These are phyloP conservation scores for Botrytis porri DNA, from an alignment of 2,329 filamentous ascomycete species.

Conservation along the genomic window DNA sequence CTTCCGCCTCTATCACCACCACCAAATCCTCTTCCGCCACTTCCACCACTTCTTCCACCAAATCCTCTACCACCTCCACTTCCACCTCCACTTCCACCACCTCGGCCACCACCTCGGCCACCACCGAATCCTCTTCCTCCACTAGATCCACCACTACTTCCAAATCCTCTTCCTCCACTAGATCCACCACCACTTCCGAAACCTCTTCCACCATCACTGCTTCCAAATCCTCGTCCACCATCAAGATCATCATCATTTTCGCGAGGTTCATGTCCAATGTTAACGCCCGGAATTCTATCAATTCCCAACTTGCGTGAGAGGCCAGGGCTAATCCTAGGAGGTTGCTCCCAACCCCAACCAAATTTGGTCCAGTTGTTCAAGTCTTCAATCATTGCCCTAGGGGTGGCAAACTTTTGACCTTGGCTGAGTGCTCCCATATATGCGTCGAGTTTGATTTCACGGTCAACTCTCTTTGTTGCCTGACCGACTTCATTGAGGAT, in stretches of 20 bases:
- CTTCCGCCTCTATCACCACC: slow-evolving; percentile 22
- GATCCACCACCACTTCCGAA: slow-evolving; percentile 17
- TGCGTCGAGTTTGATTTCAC: slow-evolving; percentile 31
- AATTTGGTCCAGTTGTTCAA: slow-evolving; percentile 36
- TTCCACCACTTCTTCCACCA: slow-evolving; percentile 23
- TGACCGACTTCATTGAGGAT: slow-evolving; percentile 33
- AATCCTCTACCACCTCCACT: slow-evolving; percentile 21
- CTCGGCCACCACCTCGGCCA: slow-evolving; percentile 10
- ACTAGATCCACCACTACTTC: neutral
- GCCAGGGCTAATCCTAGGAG: slow-evolving; percentile 30
- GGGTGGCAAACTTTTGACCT: neutral
- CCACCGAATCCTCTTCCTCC: slow-evolving; percentile 15
- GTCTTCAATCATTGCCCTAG: neutral
- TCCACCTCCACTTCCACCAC: slow-evolving; percentile 14
- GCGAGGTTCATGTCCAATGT: slow-evolving; percentile 21
- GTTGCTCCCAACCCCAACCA: slow-evolving; percentile 38
- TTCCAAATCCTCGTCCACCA: slow-evolving; percentile 14
- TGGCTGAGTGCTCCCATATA: slow-evolving; percentile 30
- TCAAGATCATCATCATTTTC: slow-evolving; percentile 19
- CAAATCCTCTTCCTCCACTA: slow-evolving; percentile 19
- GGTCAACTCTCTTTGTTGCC: slow-evolving; percentile 34
- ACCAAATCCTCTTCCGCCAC: slow-evolving; percentile 16
- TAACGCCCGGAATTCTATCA: slow-evolving; percentile 25
- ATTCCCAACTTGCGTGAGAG: slow-evolving; percentile 33
- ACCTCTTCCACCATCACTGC: slow-evolving; percentile 8